Conservation (phyloP, 2,329 filamentous ascomycete genomes). For the Calonectria crousiana region DNA sequence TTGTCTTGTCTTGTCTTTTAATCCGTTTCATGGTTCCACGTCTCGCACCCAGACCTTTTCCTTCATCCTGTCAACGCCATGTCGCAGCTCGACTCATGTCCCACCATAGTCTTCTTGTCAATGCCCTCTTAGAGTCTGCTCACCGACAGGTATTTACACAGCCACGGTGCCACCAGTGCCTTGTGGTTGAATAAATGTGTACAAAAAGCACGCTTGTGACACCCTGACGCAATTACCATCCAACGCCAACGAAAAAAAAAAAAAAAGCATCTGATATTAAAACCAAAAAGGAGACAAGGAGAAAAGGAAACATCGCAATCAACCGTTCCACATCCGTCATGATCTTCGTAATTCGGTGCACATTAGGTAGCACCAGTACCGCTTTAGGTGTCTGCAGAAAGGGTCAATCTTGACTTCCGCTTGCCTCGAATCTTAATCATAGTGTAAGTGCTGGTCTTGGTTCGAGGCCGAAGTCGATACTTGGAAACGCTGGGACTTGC, state of each 20-base stretch:
- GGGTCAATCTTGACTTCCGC: slow-evolving; percentile 14
- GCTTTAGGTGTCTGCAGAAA: neutral
- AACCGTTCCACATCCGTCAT: slow-evolving; percentile 37
- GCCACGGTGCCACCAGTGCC: slow-evolving; percentile 14
- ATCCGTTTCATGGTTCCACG: neutral
- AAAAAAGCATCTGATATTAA: slow-evolving; percentile 20
- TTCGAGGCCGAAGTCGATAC: slow-evolving; percentile 11
- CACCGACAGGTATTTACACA: slow-evolving; percentile 19
- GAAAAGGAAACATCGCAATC: slow-evolving; percentile 20
- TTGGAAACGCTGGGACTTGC: slow-evolving; percentile 18
- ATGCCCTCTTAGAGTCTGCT: slow-evolving; percentile 25
- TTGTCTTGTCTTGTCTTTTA: slow-evolving; percentile 14
- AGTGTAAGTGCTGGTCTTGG: slow-evolving; percentile 15
- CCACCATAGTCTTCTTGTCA: slow-evolving; percentile 18
- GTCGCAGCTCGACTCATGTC: neutral
- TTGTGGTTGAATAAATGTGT: slow-evolving; percentile 25
- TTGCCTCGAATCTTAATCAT: slow-evolving; percentile 35
- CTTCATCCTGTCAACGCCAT: slow-evolving; percentile 37
- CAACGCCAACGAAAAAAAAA: slow-evolving; percentile 39
- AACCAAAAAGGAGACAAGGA: slow-evolving; percentile 12
- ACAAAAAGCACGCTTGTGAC: slow-evolving; percentile 29
- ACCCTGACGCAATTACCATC: slow-evolving; percentile 32
- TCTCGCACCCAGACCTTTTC: slow-evolving; percentile 25
- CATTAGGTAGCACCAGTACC: slow-evolving; percentile 24
- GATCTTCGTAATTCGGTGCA: slow-evolving; percentile 37